Base-by-base conservation (phyloP, 169 alveolate species). In the Babesia bigemina region DNA sequence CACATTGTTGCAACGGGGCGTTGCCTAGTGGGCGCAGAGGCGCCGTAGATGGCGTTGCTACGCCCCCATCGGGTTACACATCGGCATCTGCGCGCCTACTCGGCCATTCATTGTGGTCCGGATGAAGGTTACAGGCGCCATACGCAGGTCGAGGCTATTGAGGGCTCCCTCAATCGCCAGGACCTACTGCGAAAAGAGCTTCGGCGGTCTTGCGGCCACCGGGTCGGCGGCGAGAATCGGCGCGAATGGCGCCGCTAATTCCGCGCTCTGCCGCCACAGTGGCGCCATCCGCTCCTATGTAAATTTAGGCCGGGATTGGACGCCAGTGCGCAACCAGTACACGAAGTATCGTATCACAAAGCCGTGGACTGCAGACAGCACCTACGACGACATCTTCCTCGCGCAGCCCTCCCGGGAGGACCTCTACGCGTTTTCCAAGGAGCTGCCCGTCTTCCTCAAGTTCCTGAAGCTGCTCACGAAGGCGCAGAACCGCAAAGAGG, bases 271-370 rank as follows among this genome's bases (percentile, higher is more conserved):
- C 42, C 28, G n/a, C 26, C 47, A 29, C 8, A 16, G 21, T 4
- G 73, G 73, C 28, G 19, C 62, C 55, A 2, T 28, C 6, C 67
- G 88, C 26, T 14, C 14, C 19, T 81, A 81, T 39, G 81, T 61
- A n/a, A 73, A 72, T 59, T 50, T 81, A 26, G 85, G 88, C 22
- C 36, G 55, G 57, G 71, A 52, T 19, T 81, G 88, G 88, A 42
- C 29, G 28, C 88, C 88, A 29, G 70, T 60, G 62, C 77, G 88
- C 56, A 73, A 72, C 75, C 88, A 81, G 78, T 92, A 92, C 69
- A 92, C 96, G 21, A 92, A 92, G 63, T 92, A 92, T 86, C 91
- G 96, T 72, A 92, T 92, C 21, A 77, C 94, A 26, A 86, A 91
- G 63, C 95, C 96, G 42, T 75, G 91, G 93, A 91, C 92, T 2